Percentiles rank a stretch among this genome's conserved stretches.
Evolutionary conservation across 805 yeast species (phyloP).

Genomic region (Wickerhamomyces strasburgensis): DNA sequence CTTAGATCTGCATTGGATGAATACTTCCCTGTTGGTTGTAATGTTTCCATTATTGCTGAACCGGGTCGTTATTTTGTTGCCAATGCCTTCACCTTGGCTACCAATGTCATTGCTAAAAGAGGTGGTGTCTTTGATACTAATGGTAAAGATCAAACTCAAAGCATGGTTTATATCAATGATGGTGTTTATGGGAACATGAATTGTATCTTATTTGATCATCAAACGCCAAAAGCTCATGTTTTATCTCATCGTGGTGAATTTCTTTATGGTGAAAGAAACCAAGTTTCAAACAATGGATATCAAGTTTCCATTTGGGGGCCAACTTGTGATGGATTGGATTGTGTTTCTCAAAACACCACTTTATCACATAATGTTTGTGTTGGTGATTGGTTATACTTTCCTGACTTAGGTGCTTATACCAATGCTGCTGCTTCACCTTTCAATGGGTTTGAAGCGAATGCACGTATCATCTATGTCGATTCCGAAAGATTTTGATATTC

Average conservation of each 20-base stretch:
- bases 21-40: constrained; percentile 48
- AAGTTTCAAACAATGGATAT: constrained; percentile 17
- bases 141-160: constrained; percentile 28
- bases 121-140: constrained; percentile 30
- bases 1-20: constrained; percentile 51
- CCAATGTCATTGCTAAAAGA: constrained; percentile 84
- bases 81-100: constrained; percentile 76
- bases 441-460: constrained; percentile 74
- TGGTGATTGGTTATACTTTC: constrained; percentile 92
- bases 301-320: constrained; percentile 93
- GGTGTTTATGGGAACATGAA: constrained; percentile 96
- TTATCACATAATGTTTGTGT: constrained; percentile 60
- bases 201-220: constrained; percentile 91
- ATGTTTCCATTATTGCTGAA: constrained; percentile 71
- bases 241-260: constrained; percentile 50
- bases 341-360: constrained; percentile 50
- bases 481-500: constrained; percentile 26
- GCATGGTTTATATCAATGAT: constrained; percentile 86
- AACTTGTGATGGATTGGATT: constrained; percentile 94
- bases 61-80: constrained; percentile 92
- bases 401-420: constrained; percentile 86
- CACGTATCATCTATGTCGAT: constrained; percentile 60
- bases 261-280: constrained; percentile 30
- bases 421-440: constrained; percentile 87
- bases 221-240: constrained; percentile 65